These are phyloP conservation scores for Carex kokanica DNA, from an alignment of 176 grass and related monocot genomes.

Conservation along the genomic window DNA sequence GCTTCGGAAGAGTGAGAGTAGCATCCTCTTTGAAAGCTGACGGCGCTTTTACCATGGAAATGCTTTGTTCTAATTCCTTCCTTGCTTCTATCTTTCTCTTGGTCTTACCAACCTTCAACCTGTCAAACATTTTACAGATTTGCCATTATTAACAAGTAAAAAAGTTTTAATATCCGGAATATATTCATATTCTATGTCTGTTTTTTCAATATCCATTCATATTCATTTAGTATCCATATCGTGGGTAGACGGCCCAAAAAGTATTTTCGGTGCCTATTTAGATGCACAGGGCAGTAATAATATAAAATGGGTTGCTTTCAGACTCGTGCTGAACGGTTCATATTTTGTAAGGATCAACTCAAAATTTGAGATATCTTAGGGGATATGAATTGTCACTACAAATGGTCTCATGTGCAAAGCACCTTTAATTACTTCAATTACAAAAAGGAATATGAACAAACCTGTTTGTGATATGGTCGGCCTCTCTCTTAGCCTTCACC, in stretches of 20 bases:
- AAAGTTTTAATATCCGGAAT: neutral
- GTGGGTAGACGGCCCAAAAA: too few relatives aligned
- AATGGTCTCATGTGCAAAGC: neutral
- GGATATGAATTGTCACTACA: neutral
- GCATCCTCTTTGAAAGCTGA: slow-evolving; percentile 31
- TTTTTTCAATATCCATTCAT: too few relatives aligned
- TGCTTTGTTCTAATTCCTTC: slow-evolving; percentile 66
- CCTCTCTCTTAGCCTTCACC: slow-evolving; percentile 52
- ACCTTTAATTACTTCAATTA: neutral
- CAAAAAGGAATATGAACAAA: slow-evolving; percentile 10
- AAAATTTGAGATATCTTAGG: too few relatives aligned
- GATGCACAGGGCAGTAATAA: too few relatives aligned
- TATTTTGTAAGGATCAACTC: too few relatives aligned
- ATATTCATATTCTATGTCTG: too few relatives aligned
- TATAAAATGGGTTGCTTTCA: too few relatives aligned
- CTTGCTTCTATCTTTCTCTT: slow-evolving; percentile 28
- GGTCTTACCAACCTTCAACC: slow-evolving; percentile 45
- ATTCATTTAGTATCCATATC: too few relatives aligned
- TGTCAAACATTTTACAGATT: slow-evolving; percentile 27
- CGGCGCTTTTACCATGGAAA: slow-evolving; percentile 43
- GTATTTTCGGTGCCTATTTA: too few relatives aligned
- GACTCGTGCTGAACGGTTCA: too few relatives aligned
- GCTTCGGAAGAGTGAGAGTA: slow-evolving; percentile 34
- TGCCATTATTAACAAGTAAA: neutral
- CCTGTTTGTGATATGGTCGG: slow-evolving; percentile 56